Percentiles rank a stretch among this genome's conserved stretches.
phyloP scores from a whole-genome alignment of 441 rosid species.

The Theobroma grandiflorum region DNA sequence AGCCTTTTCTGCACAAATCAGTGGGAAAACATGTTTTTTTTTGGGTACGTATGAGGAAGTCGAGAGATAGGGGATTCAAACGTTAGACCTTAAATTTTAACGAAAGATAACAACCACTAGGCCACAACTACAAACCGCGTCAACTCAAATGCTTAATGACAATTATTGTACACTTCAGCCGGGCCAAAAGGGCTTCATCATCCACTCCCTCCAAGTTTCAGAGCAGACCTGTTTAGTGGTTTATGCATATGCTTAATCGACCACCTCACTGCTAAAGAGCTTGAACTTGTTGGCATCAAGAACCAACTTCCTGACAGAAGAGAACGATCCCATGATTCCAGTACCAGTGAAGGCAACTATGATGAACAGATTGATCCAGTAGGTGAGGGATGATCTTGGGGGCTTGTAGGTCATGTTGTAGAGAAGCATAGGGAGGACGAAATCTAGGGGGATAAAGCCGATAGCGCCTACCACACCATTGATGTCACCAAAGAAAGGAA shows the following conservation, averaged over 20 bases:
- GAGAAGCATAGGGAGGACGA: conserved; percentile 91
- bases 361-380: conserved; percentile 72
- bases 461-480: conserved; percentile 86
- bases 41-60: background rate
- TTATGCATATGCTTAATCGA: conserved; percentile 45
- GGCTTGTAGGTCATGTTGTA: conserved; percentile 90
- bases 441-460: conserved; percentile 94
- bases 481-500: conserved; percentile 93
- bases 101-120: background rate
- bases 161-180: background rate
- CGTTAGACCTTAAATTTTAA: background rate
- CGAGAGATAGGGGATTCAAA: background rate
- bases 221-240: background rate
- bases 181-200: background rate
- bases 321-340: conserved; percentile 84
- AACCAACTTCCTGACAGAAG: conserved; percentile 77
- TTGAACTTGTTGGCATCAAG: conserved; percentile 87
- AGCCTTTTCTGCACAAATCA: background rate
- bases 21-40: background rate
- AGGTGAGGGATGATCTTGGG: conserved; percentile 54
- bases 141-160: background rate
- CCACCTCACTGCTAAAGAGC: conserved; percentile 85
- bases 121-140: background rate
- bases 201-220: background rate
- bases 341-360: conserved; percentile 69